Base-by-base conservation (phyloP, 768 basidiomycete genomes). In the Rhodosporidiobolus sp. region DNA sequence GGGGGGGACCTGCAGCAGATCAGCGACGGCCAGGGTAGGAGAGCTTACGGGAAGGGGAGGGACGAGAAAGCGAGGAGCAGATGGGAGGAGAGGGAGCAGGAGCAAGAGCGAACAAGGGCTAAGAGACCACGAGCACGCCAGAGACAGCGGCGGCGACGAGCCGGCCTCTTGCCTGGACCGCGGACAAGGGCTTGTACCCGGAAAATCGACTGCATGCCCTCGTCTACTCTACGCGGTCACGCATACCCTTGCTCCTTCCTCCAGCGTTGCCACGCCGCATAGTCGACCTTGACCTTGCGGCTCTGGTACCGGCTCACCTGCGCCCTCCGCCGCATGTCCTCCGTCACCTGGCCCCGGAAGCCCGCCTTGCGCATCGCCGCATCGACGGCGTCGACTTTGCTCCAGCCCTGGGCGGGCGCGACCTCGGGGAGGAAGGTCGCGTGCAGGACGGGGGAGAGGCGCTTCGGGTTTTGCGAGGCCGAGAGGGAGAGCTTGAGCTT, bases 351-450 rank as follows among this genome's bases (percentile, higher is more conserved):
- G 2, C 91, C 92, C 63, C 81, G 86, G 89, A 90, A 98, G 6
- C 94, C 96, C 7, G 94, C 91, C 82, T 99, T 99, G 73, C 87
- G 86, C 74, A 98, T 92, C 38, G 94, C 92, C 77, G 89, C 92
- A 77, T 94, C 89, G 50, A 99, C 83, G 12, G 95, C 89, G 81
- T 96, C 90, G 69, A 89, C 83, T 85, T 90, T 90, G 72, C 88
- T 87, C 96, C 96, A 99, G 12, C 92, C 94, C 81, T 98, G 95
- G 49, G 92, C 91, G 0, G 89, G 86, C 54, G 91, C 89, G 70
- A 99, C 90, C 65, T 97, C 89, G 9, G 96, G 96, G 19, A 99
- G 85, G 82, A 94, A 99, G 0, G 92, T 94, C 14, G 94, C 94
- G 19, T 88, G 86, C 77, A 94, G 88, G 1, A 85, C 69, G 8